A percentile compares a stretch with the other conserved stretches of the same genome.
Conservation (phyloP, 2,329 filamentous ascomycete genomes). For the Tolypocladium ovalisporum region DNA sequence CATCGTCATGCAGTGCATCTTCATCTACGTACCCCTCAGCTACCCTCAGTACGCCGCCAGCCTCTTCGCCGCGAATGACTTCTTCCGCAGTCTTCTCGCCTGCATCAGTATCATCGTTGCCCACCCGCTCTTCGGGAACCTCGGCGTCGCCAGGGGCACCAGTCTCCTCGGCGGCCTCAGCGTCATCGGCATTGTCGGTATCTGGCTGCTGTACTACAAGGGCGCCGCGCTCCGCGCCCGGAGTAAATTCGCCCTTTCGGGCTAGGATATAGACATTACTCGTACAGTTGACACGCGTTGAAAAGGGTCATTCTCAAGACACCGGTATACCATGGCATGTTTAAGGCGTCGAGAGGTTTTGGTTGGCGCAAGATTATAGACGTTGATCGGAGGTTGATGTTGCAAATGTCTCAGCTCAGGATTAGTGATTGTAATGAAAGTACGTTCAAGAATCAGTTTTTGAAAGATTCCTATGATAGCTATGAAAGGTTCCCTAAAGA, state of each 20-base stretch:
- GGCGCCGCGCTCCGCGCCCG: conserved; percentile 42
- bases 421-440: not conserved
- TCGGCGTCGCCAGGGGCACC: conserved; percentile 47
- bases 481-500: too few species aligned
- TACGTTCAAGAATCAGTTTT: not conserved
- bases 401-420: not conserved
- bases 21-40: conserved; percentile 45
- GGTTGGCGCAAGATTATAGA: not conserved
- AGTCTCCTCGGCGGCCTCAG: conserved; percentile 45
- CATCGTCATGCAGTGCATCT: conserved; percentile 48
- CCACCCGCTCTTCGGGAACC: conserved; percentile 45
- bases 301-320: not conserved
- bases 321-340: not conserved
- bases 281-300: too few species aligned
- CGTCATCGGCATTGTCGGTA: conserved; percentile 43
- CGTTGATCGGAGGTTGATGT: not conserved
- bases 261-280: not conserved
- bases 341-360: not conserved
- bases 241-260: conserved; percentile 43
- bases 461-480: too few species aligned
- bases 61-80: conserved; percentile 51
- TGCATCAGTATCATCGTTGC: conserved; percentile 50
- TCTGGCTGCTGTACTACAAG: conserved; percentile 48
- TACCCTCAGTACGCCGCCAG: conserved; percentile 47
- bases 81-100: conserved; percentile 46